Evolutionary conservation across 495 filamentous ascomycete species (phyloP).

Genomic region (Lophiotrema nucula): DNA sequence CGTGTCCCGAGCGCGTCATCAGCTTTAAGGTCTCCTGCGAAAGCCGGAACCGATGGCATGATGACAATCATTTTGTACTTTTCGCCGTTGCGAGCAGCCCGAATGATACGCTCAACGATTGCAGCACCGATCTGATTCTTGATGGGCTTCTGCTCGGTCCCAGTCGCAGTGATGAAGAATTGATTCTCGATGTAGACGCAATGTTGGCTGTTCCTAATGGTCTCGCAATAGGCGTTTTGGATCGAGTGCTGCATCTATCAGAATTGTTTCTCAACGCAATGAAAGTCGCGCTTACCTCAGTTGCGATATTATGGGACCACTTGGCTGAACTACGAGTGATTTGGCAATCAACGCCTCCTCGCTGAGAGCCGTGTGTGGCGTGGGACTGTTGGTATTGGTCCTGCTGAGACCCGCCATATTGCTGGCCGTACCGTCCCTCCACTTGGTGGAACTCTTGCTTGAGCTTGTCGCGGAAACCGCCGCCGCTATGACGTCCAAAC

Average conservation of each 20-base stretch:
- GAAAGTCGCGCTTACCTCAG: conserved; percentile 41
- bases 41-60: conserved; percentile 86
- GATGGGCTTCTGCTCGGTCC: conserved; percentile 71
- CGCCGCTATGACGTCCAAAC: conserved; percentile 17
- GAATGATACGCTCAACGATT: conserved; percentile 84
- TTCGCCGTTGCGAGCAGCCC: conserved; percentile 67
- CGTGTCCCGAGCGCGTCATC: conserved; percentile 81
- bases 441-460: conserved; percentile 29
- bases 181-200: conserved; percentile 97
- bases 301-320: conserved; percentile 67
- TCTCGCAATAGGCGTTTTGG: conserved; percentile 79
- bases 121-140: conserved; percentile 83
- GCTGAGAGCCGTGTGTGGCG: conserved; percentile 19
- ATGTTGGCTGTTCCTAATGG: conserved; percentile 76
- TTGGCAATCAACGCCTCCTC: conserved; percentile 60
- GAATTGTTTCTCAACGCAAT: neutral
- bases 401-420: conserved; percentile 1
- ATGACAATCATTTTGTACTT: conserved; percentile 81
- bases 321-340: conserved; percentile 67
- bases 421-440: conserved; percentile 19
- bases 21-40: conserved; percentile 81
- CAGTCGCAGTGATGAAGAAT: conserved; percentile 94
- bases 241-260: conserved; percentile 68
- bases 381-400: conserved; percentile 24
- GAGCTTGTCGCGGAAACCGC: conserved; percentile 36